These are phyloP conservation scores for Globisporangium parvum DNA, from an alignment of 352 stramenopile genomes.

Conservation along the genomic window DNA sequence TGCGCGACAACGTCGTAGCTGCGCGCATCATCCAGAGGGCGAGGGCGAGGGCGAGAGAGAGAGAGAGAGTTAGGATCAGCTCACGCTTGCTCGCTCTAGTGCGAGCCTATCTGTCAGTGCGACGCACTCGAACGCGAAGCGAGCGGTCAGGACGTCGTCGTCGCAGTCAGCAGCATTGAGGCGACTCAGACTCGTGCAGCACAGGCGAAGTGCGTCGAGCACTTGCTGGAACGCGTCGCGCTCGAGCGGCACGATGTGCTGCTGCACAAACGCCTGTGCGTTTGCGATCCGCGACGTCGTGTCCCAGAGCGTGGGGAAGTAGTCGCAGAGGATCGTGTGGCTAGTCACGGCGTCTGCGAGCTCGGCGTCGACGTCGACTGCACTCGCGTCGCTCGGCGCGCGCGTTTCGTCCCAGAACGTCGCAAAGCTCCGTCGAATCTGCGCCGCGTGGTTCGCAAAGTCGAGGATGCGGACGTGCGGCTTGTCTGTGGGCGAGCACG, in stretches of 20 bases:
- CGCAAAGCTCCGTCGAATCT: slow-evolving; percentile 49
- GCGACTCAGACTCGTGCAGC: slow-evolving; percentile 20
- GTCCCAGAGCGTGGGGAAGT: slow-evolving; percentile 28
- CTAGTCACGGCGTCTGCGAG: slow-evolving; percentile 28
- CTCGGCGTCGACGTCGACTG: slow-evolving; percentile 24
- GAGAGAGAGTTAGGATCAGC: neutral
- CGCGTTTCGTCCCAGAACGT: slow-evolving; percentile 44
- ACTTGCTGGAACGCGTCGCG: slow-evolving; percentile 57
- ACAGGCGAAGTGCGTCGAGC: slow-evolving; percentile 30
- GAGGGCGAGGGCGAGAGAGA: slow-evolving; percentile 6
- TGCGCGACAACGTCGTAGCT: slow-evolving; percentile 27
- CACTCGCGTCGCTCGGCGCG: slow-evolving; percentile 12
- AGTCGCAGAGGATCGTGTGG: slow-evolving; percentile 34
- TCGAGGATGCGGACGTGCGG: slow-evolving; percentile 44
- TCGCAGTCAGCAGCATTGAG: slow-evolving; percentile 15
- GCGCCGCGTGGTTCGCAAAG: slow-evolving; percentile 67
- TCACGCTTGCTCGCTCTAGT: neutral
- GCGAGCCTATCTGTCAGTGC: neutral
- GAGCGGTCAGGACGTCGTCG: slow-evolving; percentile 6
- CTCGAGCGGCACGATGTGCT: slow-evolving; percentile 30
- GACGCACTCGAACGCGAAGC: slow-evolving; percentile 33
- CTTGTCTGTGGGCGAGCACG: slow-evolving; percentile 23
- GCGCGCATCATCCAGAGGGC: slow-evolving; percentile 1
- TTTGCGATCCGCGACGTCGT: neutral
- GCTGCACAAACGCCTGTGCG: slow-evolving; percentile 18